Evolutionary conservation across 2,329 filamentous ascomycete genomes (phyloP), one percentile per base, ranked within the genome.

Genomic region (Stachybotrys chartarum): DNA sequence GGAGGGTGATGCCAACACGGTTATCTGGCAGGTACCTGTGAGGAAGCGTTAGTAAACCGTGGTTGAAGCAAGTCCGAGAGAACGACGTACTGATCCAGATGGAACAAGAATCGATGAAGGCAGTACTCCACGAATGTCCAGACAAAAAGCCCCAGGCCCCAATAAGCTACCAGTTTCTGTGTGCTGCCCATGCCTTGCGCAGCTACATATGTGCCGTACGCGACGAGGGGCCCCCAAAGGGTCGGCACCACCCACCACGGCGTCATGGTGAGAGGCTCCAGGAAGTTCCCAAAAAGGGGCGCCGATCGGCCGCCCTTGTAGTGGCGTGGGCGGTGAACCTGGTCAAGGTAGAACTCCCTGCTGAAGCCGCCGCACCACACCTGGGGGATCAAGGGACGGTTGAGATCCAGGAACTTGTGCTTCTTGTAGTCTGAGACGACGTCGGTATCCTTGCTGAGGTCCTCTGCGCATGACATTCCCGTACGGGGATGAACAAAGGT

Each of bases 311-410:
- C 94, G 61, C 93, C 93, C 69, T 86, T 95, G 80, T 97, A 99
- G 72, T 99, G 93, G 57, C 94, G 86, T 17, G 94, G 94, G 49
- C 94, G 87, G 70, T 99, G 94, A 53, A 99, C 90, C 71, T 99
- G 94, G 63, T 97, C 87, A 30, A 99, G 81, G 68, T 99, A 99
- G 69, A 99, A 99, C n/a, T 90, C 84, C 71, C 97, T 99, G 70
- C 77, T 84, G 75, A 97, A 99, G 32, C 88, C 89, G 50, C 92
- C 88, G 61, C 77, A 81, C 88, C 90, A 97, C 47, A 99, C 83
- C 72, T 99, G 94, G 72, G 87, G 79, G 55, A 99, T 80, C 55
- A 99, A 80, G 7, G 94, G 93, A 65, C 81, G 85, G 74, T 82
- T 88, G 56, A 99, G 80, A 67, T 99, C 93, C 58, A 99, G 80